Percentiles rank a stretch among this genome's conserved stretches.
phyloP scores from a whole-genome alignment of 371 early-diverging fungal species.

The Mortierella sp. region DNA sequence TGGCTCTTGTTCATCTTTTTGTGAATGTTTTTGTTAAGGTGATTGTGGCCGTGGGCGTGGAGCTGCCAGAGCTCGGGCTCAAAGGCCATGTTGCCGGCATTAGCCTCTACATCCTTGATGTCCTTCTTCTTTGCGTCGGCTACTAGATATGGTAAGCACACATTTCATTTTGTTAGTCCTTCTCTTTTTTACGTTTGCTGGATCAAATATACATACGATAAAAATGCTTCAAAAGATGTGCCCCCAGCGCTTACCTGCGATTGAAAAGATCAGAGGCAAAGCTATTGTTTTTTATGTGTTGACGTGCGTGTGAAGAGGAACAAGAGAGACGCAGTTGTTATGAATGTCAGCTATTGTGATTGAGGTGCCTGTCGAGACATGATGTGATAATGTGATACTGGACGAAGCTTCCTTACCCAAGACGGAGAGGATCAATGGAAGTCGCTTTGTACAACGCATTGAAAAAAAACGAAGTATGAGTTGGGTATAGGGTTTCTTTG shows the following conservation, averaged over 20 bases:
- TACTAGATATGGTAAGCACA: neutral
- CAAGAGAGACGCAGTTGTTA: neutral
- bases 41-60: slow-evolving; percentile 37
- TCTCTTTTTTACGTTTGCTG: neutral
- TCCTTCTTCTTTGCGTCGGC: slow-evolving; percentile 29
- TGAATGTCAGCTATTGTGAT: neutral
- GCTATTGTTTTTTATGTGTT: slow-evolving; percentile 13
- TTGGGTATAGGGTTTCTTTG: neutral
- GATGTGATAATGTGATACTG: neutral
- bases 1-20: neutral
- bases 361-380: neutral
- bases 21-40: slow-evolving; percentile 16
- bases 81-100: neutral
- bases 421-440: slow-evolving; percentile 54
- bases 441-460: slow-evolving; percentile 57
- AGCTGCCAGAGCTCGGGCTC: slow-evolving; percentile 43
- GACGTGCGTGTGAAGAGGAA: neutral
- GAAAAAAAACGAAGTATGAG: neutral
- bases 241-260: slow-evolving; percentile 27
- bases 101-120: slow-evolving; percentile 14
- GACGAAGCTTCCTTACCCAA: slow-evolving; percentile 25
- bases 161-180: neutral
- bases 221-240: neutral
- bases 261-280: slow-evolving; percentile 39
- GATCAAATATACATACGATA: neutral